Evolutionary conservation across 768 basidiomycete species (phyloP).

Genomic region (Kwoniella newhampshirensis): DNA sequence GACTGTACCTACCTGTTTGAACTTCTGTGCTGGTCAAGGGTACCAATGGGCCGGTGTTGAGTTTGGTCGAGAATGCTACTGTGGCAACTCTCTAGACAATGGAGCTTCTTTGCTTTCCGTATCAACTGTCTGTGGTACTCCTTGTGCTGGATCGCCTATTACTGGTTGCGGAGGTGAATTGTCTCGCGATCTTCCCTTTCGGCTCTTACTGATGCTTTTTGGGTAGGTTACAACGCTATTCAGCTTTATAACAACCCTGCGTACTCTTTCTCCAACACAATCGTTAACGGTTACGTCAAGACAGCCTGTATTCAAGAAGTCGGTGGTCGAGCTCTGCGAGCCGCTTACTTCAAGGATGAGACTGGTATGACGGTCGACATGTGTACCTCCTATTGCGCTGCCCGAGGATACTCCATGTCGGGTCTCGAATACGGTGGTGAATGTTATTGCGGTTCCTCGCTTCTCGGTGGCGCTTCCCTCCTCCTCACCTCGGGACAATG

Average conservation of each 20-base stretch:
- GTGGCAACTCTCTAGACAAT: slow-evolving; percentile 32
- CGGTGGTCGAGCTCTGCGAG: slow-evolving; percentile 32
- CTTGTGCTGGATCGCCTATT: slow-evolving; percentile 25
- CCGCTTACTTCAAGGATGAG: slow-evolving; percentile 27
- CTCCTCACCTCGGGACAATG: slow-evolving; percentile 28
- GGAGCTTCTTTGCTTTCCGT: slow-evolving; percentile 28
- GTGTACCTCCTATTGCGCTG: slow-evolving; percentile 33
- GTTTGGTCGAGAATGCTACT: slow-evolving; percentile 34
- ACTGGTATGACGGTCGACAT: slow-evolving; percentile 27
- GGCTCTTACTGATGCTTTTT: neutral
- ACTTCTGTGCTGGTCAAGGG: slow-evolving; percentile 29
- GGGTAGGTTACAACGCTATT: slow-evolving; percentile 10
- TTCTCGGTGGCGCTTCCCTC: slow-evolving; percentile 24
- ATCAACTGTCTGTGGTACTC: slow-evolving; percentile 18
- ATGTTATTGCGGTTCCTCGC: slow-evolving; percentile 42
- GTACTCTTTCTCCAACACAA: slow-evolving; percentile 19
- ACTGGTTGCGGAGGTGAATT: slow-evolving; percentile 24
- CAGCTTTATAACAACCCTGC: slow-evolving; percentile 27
- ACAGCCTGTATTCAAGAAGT: slow-evolving; percentile 41
- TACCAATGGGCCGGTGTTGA: slow-evolving; percentile 31
- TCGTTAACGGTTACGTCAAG: slow-evolving; percentile 32
- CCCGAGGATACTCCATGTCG: slow-evolving; percentile 32
- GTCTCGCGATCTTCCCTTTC: neutral
- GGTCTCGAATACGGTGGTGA: slow-evolving; percentile 41
- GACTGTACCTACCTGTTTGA: slow-evolving; percentile 28